Base-by-base conservation (phyloP, 805 yeast genomes). In the Cyberlindnera mrakii region DNA sequence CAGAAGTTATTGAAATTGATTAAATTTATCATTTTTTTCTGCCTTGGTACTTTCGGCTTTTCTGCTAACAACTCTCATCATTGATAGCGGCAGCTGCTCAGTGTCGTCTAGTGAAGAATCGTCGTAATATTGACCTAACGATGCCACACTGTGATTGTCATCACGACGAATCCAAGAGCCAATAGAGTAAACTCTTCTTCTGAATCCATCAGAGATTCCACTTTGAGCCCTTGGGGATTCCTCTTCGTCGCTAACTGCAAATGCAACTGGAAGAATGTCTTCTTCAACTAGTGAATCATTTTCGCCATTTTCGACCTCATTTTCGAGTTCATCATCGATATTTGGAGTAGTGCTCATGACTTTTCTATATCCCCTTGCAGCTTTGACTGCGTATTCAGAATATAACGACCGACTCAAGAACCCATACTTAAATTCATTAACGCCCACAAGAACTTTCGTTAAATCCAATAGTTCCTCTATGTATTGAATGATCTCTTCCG, bases 1-100 rank as follows among this genome's bases (percentile, higher is more conserved):
- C 93, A 0, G 95, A 86, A 46, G 74, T 77, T n/a, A 85, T 85
- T 41, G 87, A 85, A 59, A 83, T 86, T 48, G 95, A 85, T 43
- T 55, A 31, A 38, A 3, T 13, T 4, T 17, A n/a, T 38, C 14
- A 19, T 33, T 16, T 38, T 33, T 33, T 33, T 23, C 27, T 23
- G 27, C 27, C 27, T 23, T 33, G 36, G 23, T 16, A 17, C 19
- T 27, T 33, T 33, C 36, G 2, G 32, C 36, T 18, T 39, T 42
- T 20, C 43, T 59, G 36, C 62, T 60, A 7, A 66, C 56, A 15
- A 67, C 63, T 47, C 59, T 64, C 54, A 64, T 66, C 40, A 68
- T 47, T 1, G 70, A 67, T 19, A 67, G 42, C 8, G 74, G 74
- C 10, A 68, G 43, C 11, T 66, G 69, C 15, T 60, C 64, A 20